phyloP scores from a whole-genome alignment of 257 asterid genomes.

The Mitragyna speciosa region DNA sequence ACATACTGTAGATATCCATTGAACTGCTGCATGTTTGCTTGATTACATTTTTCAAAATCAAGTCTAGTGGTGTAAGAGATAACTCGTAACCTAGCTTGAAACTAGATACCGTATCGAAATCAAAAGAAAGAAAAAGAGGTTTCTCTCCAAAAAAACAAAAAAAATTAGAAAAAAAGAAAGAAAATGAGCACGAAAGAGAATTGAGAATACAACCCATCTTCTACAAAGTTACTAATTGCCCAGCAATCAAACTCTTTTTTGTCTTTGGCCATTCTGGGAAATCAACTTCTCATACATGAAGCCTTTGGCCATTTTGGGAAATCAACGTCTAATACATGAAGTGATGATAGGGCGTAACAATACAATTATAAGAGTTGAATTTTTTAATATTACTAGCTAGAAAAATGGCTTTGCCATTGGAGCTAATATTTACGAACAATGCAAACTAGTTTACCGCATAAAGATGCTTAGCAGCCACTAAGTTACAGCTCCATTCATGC shows the following conservation, averaged over 20 bases:
- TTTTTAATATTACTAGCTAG: too few relatives aligned
- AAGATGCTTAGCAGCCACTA: too few relatives aligned
- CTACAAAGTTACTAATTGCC: neutral
- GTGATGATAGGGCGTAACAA: too few relatives aligned
- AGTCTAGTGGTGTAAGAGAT: neutral
- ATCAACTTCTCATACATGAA: too few relatives aligned
- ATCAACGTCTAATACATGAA: too few relatives aligned
- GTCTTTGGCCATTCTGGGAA: neutral
- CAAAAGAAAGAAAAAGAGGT: neutral
- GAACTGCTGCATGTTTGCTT: conserved; percentile 1
- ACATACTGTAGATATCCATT: conserved; percentile 24
- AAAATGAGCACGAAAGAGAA: neutral
- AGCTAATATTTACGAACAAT: too few relatives aligned
- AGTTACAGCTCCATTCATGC: too few relatives aligned
- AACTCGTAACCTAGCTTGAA: neutral
- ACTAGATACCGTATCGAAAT: neutral
- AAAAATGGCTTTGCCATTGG: too few relatives aligned
- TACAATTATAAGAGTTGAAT: too few relatives aligned
- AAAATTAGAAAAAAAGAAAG: neutral
- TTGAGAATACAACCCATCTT: neutral
- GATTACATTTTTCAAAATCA: neutral
- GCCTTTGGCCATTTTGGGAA: neutral
- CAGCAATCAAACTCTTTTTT: neutral
- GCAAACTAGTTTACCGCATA: too few relatives aligned
- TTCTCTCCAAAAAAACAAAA: neutral